phyloP scores from a whole-genome alignment of 768 basidiomycete species.

The Candolleomyces eurysporus region DNA sequence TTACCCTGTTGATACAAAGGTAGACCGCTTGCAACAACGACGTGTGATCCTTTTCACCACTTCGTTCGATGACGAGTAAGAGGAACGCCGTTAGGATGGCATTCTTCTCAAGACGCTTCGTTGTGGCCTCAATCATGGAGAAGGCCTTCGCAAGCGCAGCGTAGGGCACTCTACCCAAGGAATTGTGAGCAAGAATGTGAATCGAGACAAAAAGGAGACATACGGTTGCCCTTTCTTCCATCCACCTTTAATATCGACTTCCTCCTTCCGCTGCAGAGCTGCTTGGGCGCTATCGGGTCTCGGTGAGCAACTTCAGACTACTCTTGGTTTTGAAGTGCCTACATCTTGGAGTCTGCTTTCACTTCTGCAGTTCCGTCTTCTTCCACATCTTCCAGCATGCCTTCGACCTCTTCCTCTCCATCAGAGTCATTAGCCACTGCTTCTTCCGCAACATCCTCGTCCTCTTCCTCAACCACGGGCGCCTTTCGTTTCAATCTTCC shows the following conservation, averaged over 20 bases:
- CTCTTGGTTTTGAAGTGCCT: not conserved
- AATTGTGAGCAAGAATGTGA: constrained; percentile 1
- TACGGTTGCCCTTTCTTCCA: constrained; percentile 88
- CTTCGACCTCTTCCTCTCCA: constrained; percentile 31
- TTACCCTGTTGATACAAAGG: constrained; percentile 92
- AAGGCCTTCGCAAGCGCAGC: constrained; percentile 89
- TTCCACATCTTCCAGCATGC: constrained; percentile 5
- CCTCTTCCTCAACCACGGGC: constrained; percentile 13
- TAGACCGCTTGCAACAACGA: constrained; percentile 89
- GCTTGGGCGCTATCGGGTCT: constrained; percentile 57
- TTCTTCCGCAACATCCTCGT: constrained; percentile 21
- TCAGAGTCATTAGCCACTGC: constrained; percentile 22
- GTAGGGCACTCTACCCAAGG: constrained; percentile 75
- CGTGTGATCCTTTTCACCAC: constrained; percentile 68
- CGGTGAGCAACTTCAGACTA: constrained; percentile 1
- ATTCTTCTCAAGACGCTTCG: constrained; percentile 92
- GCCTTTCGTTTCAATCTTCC: constrained; percentile 17
- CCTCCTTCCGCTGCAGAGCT: constrained; percentile 53
- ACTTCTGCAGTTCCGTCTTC: constrained; percentile 23
- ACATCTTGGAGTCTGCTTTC: constrained; percentile 55
- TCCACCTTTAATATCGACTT: constrained; percentile 76
- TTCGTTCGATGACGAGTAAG: constrained; percentile 84
- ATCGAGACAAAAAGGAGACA: constrained; percentile 27
- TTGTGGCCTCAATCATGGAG: constrained; percentile 87
- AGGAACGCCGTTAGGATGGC: constrained; percentile 86